These are phyloP conservation scores for Hypoxylon sp. DNA, from an alignment of 2,329 filamentous ascomycete species.

Conservation along the genomic window DNA sequence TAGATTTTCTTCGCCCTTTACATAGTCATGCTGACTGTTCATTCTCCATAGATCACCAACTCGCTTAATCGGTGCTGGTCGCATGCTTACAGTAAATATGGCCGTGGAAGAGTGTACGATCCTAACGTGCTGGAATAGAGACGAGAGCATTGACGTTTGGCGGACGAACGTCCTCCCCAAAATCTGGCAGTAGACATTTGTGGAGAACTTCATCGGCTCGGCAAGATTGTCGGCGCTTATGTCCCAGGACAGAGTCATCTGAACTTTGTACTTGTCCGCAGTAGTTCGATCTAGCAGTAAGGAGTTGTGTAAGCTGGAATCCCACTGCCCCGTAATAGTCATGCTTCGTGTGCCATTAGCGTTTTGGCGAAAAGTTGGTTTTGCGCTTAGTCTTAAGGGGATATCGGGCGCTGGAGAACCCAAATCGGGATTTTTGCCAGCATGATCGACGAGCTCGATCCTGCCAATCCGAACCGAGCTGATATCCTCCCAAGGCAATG, in stretches of 20 bases:
- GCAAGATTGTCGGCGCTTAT: constrained; percentile 84
- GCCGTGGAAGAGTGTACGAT: constrained; percentile 89
- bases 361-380: constrained; percentile 85
- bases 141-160: constrained; percentile 87
- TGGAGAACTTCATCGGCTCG: constrained; percentile 88
- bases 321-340: constrained; percentile 93
- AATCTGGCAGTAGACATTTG: constrained; percentile 86
- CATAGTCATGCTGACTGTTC: constrained; percentile 94
- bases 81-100: constrained; percentile 88
- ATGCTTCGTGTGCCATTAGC: constrained; percentile 91
- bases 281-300: constrained; percentile 94
- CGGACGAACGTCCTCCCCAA: constrained; percentile 86
- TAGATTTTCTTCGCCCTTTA: constrained; percentile 93
- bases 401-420: constrained; percentile 80
- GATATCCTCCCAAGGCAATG: constrained; percentile 89
- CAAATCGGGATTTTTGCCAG: constrained; percentile 86
- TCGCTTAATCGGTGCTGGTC: constrained; percentile 89
- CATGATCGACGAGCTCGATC: constrained; percentile 85
- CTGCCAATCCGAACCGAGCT: constrained; percentile 81
- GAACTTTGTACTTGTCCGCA: constrained; percentile 91
- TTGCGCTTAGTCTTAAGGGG: constrained; percentile 79
- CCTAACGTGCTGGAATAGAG: constrained; percentile 85
- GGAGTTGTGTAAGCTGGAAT: constrained; percentile 92
- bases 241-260: constrained; percentile 89
- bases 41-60: constrained; percentile 96